Evolutionary conservation across 2,329 filamentous ascomycete genomes (phyloP), one percentile per base, ranked within the genome.

Genomic region (Exophiala alcalophila): DNA sequence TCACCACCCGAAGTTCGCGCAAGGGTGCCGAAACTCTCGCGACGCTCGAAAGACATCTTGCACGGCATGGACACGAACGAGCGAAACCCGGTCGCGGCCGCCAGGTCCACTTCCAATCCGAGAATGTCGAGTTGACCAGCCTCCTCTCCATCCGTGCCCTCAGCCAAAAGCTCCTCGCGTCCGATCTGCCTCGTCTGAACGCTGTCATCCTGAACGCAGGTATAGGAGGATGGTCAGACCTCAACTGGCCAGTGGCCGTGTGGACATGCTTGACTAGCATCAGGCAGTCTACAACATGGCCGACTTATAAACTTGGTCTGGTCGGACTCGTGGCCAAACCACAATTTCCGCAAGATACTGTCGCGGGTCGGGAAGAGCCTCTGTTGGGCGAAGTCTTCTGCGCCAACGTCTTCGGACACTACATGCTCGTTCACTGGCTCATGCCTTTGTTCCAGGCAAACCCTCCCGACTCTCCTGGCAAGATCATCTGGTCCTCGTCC

Each of bases 351-450:
- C 19, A 34, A 19, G 35, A 31, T 14, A 37, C 23, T 23, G 9
- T 44, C 53, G 8, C 14, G 9, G 30, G 21, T 19, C 39, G 44
- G 3, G 56, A 67, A 11, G 77, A 81, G 44, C 81, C 83, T 1
- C 67, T 71, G 4, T 69, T 98, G 1, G 90, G 88, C 3, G 76
- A 87, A 54, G 80, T 95, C 12, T 98, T 97, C 62, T 84, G 83
- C 61, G 84, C 91, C 35, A 97, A 97, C 60, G 77, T 95, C 20
- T 97, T 98, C 61, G 92, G 92, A 0, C 92, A 98, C 68, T 97
- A 98, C 62, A 69, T 96, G 59, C 79, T 98, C 16, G 79, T 80
- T 11, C 90, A 95, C 63, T 80, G 83, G 59, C 74, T 97, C 8
- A 75, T 84, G 54, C 84, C 87, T 0, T 71, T 96, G 8, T 74